A percentile compares a stretch with the other conserved stretches of the same genome.
phyloP scores from a whole-genome alignment of 1,284 basidiomycete genomes.

The Trichosporon asahii region DNA sequence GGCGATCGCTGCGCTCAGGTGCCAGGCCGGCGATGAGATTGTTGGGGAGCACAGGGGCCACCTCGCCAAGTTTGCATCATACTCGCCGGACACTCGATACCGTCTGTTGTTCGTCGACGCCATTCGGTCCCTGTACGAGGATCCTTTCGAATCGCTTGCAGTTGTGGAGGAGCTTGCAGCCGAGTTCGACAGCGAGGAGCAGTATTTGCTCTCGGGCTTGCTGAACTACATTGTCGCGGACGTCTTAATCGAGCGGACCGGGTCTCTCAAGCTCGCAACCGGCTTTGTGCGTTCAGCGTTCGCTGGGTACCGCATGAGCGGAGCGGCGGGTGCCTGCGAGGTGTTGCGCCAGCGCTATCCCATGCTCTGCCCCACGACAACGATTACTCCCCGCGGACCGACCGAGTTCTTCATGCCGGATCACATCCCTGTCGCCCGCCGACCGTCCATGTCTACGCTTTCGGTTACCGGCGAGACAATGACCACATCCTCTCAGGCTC shows the following conservation, averaged over 20 bases:
- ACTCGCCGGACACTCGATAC: constrained; percentile 17
- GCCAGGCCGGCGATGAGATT: constrained; percentile 4
- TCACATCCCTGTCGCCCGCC: background rate
- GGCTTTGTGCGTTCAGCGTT: constrained; percentile 27
- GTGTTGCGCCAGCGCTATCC: constrained; percentile 23
- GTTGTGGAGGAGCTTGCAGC: constrained; percentile 24
- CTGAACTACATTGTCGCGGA: constrained; percentile 26
- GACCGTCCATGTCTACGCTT: constrained; percentile 6
- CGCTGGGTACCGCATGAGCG: constrained; percentile 13
- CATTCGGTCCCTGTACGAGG: background rate
- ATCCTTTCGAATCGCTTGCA: constrained; percentile 15
- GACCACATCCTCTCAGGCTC: constrained; percentile 2
- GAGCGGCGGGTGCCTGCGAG: constrained; percentile 25
- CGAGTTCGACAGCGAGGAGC: constrained; percentile 15
- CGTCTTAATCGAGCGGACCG: constrained; percentile 18
- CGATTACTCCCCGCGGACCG: constrained; percentile 16
- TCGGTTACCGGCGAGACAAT: constrained; percentile 17
- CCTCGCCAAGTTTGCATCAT: constrained; percentile 12
- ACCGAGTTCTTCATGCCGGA: constrained; percentile 19
- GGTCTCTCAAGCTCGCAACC: constrained; percentile 17
- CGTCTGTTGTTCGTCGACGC: constrained; percentile 17
- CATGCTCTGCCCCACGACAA: constrained; percentile 1
- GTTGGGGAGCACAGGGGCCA: background rate
- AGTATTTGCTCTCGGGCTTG: constrained; percentile 26
- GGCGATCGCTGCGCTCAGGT: constrained; percentile 22